These are phyloP conservation scores for Raffaelea ambrosiae DNA, from an alignment of 2,329 filamentous ascomycete species.

Conservation along the genomic window DNA sequence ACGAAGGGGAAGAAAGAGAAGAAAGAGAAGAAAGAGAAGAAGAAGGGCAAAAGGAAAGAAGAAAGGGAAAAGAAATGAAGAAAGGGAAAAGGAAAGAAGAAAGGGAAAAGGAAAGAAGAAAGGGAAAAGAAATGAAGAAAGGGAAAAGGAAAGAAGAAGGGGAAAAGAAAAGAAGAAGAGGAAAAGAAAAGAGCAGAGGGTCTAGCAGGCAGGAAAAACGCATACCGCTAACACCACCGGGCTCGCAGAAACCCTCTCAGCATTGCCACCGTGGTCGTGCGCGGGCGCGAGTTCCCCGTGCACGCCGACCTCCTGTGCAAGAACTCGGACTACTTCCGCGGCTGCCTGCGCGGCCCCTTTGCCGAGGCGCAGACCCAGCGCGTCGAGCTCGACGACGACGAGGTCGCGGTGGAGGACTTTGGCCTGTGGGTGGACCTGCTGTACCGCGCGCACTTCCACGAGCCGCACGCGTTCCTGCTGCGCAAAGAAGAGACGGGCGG, in stretches of 20 bases:
- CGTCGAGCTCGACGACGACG: slow-evolving; percentile 13
- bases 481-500: slow-evolving; percentile 16
- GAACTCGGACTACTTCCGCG: slow-evolving; percentile 13
- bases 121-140: too few species aligned
- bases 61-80: too few species aligned
- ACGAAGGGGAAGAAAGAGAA: too few species aligned
- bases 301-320: slow-evolving; percentile 13
- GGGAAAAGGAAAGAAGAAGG: background rate
- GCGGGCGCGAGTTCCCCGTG: slow-evolving; percentile 9
- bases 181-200: too few species aligned
- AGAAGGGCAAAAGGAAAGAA: too few species aligned
- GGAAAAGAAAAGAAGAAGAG: too few species aligned
- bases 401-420: slow-evolving; percentile 11
- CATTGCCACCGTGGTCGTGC: slow-evolving; percentile 12
- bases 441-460: slow-evolving; percentile 13
- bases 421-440: slow-evolving; percentile 16
- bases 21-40: background rate
- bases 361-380: slow-evolving; percentile 11
- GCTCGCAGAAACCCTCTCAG: slow-evolving; percentile 6
- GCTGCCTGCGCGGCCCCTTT: slow-evolving; percentile 13
- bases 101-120: too few species aligned
- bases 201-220: too few species aligned
- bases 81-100: too few species aligned
- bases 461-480: slow-evolving; percentile 8
- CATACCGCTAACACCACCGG: background rate